These are phyloP conservation scores for Lactifluus echinatus DNA, from an alignment of 768 basidiomycete genomes.

Conservation along the genomic window DNA sequence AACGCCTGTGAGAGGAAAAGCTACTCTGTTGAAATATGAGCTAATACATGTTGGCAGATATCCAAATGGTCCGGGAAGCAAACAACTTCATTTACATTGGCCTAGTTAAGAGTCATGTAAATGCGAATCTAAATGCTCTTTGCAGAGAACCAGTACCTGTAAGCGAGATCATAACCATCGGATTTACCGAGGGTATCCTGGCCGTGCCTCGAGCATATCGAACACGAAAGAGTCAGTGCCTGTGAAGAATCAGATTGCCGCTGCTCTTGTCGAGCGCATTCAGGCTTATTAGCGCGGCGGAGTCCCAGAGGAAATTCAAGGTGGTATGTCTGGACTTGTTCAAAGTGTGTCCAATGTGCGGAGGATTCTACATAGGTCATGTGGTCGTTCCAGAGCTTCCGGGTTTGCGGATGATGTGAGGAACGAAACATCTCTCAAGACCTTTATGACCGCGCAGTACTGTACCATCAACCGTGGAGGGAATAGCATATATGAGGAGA, in stretches of 20 bases:
- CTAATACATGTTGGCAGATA: slow-evolving; percentile 37
- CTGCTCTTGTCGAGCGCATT: slow-evolving; percentile 79
- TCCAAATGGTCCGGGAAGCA: slow-evolving; percentile 72
- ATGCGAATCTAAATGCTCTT: background rate
- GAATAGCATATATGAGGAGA: slow-evolving; percentile 74
- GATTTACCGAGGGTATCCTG: background rate
- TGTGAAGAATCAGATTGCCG: slow-evolving; percentile 77
- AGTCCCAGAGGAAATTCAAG: slow-evolving; percentile 80
- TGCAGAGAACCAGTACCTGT: slow-evolving; percentile 83
- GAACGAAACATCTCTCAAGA: slow-evolving; percentile 52
- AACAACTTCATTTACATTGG: slow-evolving; percentile 91
- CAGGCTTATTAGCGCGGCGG: too few species aligned
- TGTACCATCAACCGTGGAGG: slow-evolving; percentile 88
- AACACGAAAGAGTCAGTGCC: slow-evolving; percentile 52
- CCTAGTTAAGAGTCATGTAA: slow-evolving; percentile 21
- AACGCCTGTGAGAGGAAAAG: slow-evolving; percentile 64
- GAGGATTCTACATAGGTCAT: slow-evolving; percentile 42
- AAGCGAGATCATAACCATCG: slow-evolving; percentile 24
- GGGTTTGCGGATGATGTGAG: slow-evolving; percentile 84
- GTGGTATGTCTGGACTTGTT: slow-evolving; percentile 27
- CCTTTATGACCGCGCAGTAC: slow-evolving; percentile 83
- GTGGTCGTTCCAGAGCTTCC: slow-evolving; percentile 88
- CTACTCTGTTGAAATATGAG: background rate
- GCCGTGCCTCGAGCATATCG: slow-evolving; percentile 52
- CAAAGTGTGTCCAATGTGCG: background rate